Percentiles rank a stretch among this genome's conserved stretches.
Conservation (phyloP, 2,329 filamentous ascomycete genomes). For the Achaetomium macrosporum region DNA sequence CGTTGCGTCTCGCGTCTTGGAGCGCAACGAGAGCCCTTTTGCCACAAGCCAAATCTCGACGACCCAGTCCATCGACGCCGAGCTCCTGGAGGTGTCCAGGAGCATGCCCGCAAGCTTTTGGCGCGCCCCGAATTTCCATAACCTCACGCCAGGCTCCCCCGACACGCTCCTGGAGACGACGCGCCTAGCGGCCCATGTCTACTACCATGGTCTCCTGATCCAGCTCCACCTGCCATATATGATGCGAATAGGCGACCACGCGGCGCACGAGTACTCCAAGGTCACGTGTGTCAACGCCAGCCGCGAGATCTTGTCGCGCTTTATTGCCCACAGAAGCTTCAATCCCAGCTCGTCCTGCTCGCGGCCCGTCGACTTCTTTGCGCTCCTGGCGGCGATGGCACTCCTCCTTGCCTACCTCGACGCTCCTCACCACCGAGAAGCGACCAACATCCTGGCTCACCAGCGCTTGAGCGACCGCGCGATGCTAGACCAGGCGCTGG, state of each 20-base stretch:
- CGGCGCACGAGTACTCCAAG: slow-evolving; percentile 27
- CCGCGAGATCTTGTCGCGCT: slow-evolving; percentile 34
- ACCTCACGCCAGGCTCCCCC: slow-evolving; percentile 17
- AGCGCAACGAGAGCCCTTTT: slow-evolving; percentile 26
- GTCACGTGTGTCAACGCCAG: slow-evolving; percentile 32
- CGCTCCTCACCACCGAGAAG: slow-evolving; percentile 20
- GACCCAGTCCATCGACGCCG: slow-evolving; percentile 24
- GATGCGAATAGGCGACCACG: slow-evolving; percentile 20
- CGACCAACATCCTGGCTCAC: slow-evolving; percentile 32
- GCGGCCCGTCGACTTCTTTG: slow-evolving; percentile 33
- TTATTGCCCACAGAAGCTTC: slow-evolving; percentile 29
- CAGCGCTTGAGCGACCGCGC: slow-evolving; percentile 35
- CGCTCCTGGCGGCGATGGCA: slow-evolving; percentile 33
- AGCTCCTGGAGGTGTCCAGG: slow-evolving; percentile 24
- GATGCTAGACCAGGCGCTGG: slow-evolving; percentile 32
- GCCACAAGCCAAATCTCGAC: slow-evolving; percentile 21
- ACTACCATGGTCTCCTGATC: slow-evolving; percentile 29
- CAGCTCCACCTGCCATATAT: slow-evolving; percentile 33
- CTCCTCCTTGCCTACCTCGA: slow-evolving; percentile 34
- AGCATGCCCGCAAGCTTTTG: slow-evolving; percentile 28
- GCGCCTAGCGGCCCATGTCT: slow-evolving; percentile 25
- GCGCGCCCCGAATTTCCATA: slow-evolving; percentile 22
- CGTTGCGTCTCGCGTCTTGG: slow-evolving; percentile 30
- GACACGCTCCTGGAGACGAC: slow-evolving; percentile 23
- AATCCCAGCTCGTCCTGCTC: slow-evolving; percentile 27